These are phyloP conservation scores for button mushroom (Agaricus bisporus) DNA, from an alignment of 768 basidiomycete genomes.

Conservation along the genomic window DNA sequence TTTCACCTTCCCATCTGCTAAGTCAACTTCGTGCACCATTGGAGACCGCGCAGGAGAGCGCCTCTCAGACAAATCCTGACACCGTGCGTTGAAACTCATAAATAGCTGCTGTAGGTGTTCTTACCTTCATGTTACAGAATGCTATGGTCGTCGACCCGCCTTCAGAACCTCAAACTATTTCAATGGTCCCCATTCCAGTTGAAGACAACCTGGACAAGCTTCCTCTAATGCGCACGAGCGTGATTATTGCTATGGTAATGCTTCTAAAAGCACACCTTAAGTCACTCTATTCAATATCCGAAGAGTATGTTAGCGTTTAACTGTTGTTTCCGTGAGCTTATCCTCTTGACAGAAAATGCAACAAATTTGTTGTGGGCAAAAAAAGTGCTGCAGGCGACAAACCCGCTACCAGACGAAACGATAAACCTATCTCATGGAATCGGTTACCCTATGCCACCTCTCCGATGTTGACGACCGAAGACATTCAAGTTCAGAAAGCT, in stretches of 20 bases:
- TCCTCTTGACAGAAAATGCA: slow-evolving; percentile 70
- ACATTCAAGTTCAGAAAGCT: slow-evolving; percentile 54
- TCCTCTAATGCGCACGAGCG: slow-evolving; percentile 55
- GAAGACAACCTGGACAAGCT: slow-evolving; percentile 15
- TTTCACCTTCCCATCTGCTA: slow-evolving; percentile 68
- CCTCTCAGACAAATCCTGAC: slow-evolving; percentile 11
- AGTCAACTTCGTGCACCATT: slow-evolving; percentile 44
- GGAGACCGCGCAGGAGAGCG: slow-evolving; percentile 7
- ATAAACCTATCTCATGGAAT: slow-evolving; percentile 63
- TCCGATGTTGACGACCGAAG: slow-evolving; percentile 55
- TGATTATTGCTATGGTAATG: slow-evolving; percentile 81
- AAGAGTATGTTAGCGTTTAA: slow-evolving; percentile 56
- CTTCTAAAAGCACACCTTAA: slow-evolving; percentile 86
- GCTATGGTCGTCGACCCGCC: slow-evolving; percentile 14
- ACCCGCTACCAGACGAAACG: slow-evolving; percentile 57
- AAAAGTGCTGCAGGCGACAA: slow-evolving; percentile 88
- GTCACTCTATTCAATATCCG: slow-evolving; percentile 73
- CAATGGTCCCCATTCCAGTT: not conserved
- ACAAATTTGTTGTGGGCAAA: slow-evolving; percentile 82
- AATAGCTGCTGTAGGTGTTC: not conserved
- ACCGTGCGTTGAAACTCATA: slow-evolving; percentile 10
- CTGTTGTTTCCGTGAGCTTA: not conserved
- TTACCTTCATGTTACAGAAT: slow-evolving; percentile 9
- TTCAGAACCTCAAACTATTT: not conserved
- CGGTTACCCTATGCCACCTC: slow-evolving; percentile 61